These are phyloP conservation scores for Chamaecrista fasciculata DNA, from an alignment of 306 rosid genomes.

Conservation along the genomic window DNA sequence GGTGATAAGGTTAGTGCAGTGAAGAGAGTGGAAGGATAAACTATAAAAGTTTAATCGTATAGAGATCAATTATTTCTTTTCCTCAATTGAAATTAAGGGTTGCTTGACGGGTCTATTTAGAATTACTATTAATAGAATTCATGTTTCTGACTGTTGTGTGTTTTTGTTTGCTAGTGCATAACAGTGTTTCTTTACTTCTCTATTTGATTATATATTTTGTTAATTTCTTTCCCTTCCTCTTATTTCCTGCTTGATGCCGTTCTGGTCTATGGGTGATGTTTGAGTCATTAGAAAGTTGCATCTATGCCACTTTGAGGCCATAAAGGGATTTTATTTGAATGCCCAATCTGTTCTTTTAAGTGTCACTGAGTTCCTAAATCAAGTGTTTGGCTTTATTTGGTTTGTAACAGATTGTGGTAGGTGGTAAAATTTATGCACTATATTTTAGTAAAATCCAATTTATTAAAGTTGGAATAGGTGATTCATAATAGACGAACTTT, in stretches of 20 bases:
- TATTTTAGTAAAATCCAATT: neutral
- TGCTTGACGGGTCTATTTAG: neutral
- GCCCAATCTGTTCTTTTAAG: neutral
- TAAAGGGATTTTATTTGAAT: neutral
- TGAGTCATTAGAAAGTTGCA: neutral
- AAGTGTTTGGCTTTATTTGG: too few species aligned
- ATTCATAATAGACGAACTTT: too few species aligned
- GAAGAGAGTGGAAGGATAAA: neutral
- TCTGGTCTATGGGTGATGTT: neutral
- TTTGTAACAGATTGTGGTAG: neutral
- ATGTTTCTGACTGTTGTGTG: neutral
- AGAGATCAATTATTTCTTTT: neutral
- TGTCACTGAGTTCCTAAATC: neutral
- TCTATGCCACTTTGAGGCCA: neutral
- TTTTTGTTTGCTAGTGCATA: conserved; percentile 26
- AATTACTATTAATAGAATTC: neutral
- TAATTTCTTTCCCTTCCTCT: too few species aligned
- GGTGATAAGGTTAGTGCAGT: conserved; percentile 11
- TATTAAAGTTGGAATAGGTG: too few species aligned
- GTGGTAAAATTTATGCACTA: neutral
- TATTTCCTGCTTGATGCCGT: neutral
- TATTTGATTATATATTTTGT: too few species aligned
- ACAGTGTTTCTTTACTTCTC: neutral
- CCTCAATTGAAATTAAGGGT: neutral
- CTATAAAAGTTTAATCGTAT: neutral